Evolutionary conservation across 1,139 yeast species (phyloP), one percentile per base, ranked within the genome.

Genomic region (Protomyces gravidus): DNA sequence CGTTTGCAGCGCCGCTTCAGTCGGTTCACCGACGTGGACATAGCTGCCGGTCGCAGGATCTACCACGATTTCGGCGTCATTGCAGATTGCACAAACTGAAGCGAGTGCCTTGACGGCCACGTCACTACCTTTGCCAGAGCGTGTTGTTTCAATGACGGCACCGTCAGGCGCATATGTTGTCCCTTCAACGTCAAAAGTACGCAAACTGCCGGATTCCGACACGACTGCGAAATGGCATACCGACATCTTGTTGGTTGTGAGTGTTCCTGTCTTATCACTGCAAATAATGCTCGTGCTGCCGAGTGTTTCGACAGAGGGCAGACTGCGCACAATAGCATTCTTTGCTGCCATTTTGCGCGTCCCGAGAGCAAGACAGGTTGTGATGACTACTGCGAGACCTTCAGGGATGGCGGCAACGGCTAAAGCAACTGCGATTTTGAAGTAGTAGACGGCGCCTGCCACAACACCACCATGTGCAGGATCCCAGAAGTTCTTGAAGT

Each of bases 251-350:
- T 72, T 72, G 60, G 75, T 73, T 0, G 89, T 84, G 61, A 85
- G 73, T 0, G 89, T 84, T 0, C 89, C 89, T 0, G 89, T 84
- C 66, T 84, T 84, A 69, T 84, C 89, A 66, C 85, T 84, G 66
- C 89, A 84, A 15, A 84, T 80, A 45, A 82, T 78, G 60, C 78
- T 77, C 5, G 73, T 71, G 52, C 69, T 64, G 6, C 73, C 73
- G 25, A 71, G 64, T 1, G 73, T 71, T 61, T 71, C 73, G 17
- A 71, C 73, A 50, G 72, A 69, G 6, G 73, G 70, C 62, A 78
- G 69, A 60, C 77, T 76, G 50, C 81, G 70, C n/a, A 78, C 79
- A 68, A 78, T 77, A 6, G 78, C 80, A 63, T 78, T 70, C 67
- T 76, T 74, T 47, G 72, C 68, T 11, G 79, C 80, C 81, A 78